A percentile compares a stretch with the other conserved stretches of the same genome.
Evolutionary conservation across 306 rosid genomes (phyloP).

Genomic region (Mucuna pruriens): DNA sequence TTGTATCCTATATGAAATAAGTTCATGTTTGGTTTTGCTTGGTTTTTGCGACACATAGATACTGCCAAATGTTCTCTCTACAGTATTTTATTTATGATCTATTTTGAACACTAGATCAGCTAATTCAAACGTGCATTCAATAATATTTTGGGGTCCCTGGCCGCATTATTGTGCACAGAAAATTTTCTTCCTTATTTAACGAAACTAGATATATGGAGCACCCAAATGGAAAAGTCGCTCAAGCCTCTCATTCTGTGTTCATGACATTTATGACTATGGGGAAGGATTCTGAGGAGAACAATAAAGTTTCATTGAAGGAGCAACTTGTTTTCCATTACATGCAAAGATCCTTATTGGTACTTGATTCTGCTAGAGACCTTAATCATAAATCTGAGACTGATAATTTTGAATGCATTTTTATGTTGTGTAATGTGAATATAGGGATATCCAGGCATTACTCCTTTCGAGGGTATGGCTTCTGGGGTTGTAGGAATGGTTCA

Average conservation of each 20-base stretch:
- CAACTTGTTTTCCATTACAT: constrained; percentile 87
- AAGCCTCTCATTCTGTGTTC: constrained; percentile 86
- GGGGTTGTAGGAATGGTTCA: constrained; percentile 81
- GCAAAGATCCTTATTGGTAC: constrained; percentile 79
- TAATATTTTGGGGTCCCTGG: constrained; percentile 18
- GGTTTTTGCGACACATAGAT: not conserved
- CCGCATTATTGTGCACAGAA: constrained; percentile 26
- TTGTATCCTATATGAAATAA: constrained; percentile 74
- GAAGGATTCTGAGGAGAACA: constrained; percentile 60
- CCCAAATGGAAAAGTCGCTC: constrained; percentile 81
- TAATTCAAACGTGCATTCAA: not conserved
- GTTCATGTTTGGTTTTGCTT: not conserved
- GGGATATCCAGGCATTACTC: constrained; percentile 90
- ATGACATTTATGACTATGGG: constrained; percentile 69
- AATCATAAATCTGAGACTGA: constrained; percentile 23
- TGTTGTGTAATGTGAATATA: constrained; percentile 44
- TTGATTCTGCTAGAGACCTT: constrained; percentile 14
- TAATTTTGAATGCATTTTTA: constrained; percentile 16
- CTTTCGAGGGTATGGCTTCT: constrained; percentile 95
- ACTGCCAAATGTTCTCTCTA: constrained; percentile 15
- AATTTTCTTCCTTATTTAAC: constrained; percentile 50
- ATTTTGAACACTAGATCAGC: not conserved
- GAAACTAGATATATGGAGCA: constrained; percentile 84
- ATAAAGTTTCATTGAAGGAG: constrained; percentile 71
- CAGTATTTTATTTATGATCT: constrained; percentile 6